Conservation (phyloP, 1,284 basidiomycete genomes). For the Pseudozyma sp. region DNA sequence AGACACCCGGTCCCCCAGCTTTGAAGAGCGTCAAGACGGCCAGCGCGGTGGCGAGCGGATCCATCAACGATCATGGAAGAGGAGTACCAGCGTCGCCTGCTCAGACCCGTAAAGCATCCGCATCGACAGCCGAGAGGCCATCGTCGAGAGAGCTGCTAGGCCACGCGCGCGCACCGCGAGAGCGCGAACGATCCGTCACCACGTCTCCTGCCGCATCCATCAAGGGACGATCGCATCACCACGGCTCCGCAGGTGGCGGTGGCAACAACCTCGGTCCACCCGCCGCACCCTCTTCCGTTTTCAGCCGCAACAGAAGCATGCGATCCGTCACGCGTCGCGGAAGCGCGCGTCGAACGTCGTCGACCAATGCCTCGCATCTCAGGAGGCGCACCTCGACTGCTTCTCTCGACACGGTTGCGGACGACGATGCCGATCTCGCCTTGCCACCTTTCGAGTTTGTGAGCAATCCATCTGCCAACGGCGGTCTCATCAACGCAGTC, state of each 20-base stretch:
- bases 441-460: conserved; percentile 60
- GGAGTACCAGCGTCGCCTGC: conserved; percentile 27
- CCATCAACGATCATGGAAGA: conserved; percentile 55
- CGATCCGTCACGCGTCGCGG: conserved; percentile 22
- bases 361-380: conserved; percentile 33
- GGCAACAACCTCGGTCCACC: conserved; percentile 40
- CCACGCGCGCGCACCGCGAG: conserved; percentile 25
- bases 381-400: conserved; percentile 45
- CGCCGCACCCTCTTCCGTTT: conserved; percentile 42
- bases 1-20: conserved; percentile 18
- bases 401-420: conserved; percentile 45
- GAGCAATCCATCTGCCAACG: conserved; percentile 65
- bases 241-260: conserved; percentile 1
- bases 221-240: conserved; percentile 26
- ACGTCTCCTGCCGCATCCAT: conserved; percentile 36
- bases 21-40: conserved; percentile 19
- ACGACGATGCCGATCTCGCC: conserved; percentile 19
- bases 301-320: conserved; percentile 45
- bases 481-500: conserved; percentile 67
- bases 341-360: conserved; percentile 34
- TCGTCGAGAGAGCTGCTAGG: conserved; percentile 47
- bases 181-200: conserved; percentile 23
- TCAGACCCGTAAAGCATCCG: conserved; percentile 12
- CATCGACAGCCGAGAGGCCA: conserved; percentile 24
- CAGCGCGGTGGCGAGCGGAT: conserved; percentile 47